Evolutionary conservation across 805 yeast genomes (phyloP), one percentile per base, ranked within the genome.

Genomic region (Candida silvicultrix): DNA sequence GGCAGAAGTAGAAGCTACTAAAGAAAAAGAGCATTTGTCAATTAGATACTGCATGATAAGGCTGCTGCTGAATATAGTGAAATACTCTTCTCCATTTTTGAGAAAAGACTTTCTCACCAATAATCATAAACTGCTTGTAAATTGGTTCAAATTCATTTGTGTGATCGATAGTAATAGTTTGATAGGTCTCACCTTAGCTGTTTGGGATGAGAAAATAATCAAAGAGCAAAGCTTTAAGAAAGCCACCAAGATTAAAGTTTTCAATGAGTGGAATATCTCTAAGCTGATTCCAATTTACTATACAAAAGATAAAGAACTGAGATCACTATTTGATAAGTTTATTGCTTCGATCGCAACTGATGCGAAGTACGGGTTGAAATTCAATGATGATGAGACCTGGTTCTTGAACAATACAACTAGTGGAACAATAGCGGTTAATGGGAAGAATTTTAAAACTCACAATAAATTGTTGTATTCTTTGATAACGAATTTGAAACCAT

Each of bases 251-350:
- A 76, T 88, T 49, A 78, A 80, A 49, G 74, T 89, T 15, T 75
- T 92, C 56, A 88, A 87, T 54, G 97, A 90, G 58, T 78, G 85
- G 71, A 77, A 83, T 20, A 58, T 89, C 47, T 71, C 73, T 23
- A 80, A 80, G 45, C 52, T 88, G 28, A 75, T 79, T 31, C 70
- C 75, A 4, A 60, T 88, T 3, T 80, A 73, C 42, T 68, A 70
- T 36, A 60, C 69, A n/a, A 22, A 57, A 0, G 63, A 68, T 34
- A 56, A 63, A 12, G 64, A 58, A 42, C 49, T 80, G 14, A 67
- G 68, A 11, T 60, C 63, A 6, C 54, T 60, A 11, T 66, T 78
- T 15, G 67, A 74, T 47, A 61, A 66, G 3, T 77, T 85, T 48
- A 66, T 87, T 52, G 45, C 68, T 14, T 65, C 67, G 36, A 57